These are phyloP conservation scores for Botrytis squamosa DNA, from an alignment of 2,329 filamentous ascomycete genomes.

Conservation along the genomic window DNA sequence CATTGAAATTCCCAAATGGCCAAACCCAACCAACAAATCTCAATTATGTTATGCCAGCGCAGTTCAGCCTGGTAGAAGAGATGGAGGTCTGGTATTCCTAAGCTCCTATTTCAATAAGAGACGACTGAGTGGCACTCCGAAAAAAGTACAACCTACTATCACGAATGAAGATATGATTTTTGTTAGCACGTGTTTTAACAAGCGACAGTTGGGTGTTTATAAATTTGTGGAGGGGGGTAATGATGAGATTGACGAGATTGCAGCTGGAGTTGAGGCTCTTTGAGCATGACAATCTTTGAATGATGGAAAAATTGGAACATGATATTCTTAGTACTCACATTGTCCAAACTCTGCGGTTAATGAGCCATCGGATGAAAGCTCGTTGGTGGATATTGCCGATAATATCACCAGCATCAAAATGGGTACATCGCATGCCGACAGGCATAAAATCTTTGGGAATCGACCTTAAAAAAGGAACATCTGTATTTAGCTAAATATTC, in stretches of 20 bases:
- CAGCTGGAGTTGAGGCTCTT: background rate
- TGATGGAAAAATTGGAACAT: background rate
- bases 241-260: background rate
- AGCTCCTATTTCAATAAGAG: constrained; percentile 20
- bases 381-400: background rate
- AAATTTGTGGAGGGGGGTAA: constrained; percentile 32
- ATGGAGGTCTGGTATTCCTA: constrained; percentile 19
- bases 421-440: background rate
- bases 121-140: constrained; percentile 10
- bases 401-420: background rate
- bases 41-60: constrained; percentile 94
- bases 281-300: background rate
- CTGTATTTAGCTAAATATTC: background rate
- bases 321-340: background rate
- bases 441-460: background rate
- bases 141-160: background rate
- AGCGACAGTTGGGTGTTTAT: constrained; percentile 70
- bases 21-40: constrained; percentile 65
- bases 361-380: background rate
- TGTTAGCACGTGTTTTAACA: constrained; percentile 76
- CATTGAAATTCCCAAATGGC: background rate
- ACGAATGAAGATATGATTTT: constrained; percentile 43
- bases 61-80: constrained; percentile 47
- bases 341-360: background rate
- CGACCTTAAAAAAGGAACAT: background rate